phyloP scores from a whole-genome alignment of 805 yeast genomes.

The Yamadazyma nakazawae region DNA sequence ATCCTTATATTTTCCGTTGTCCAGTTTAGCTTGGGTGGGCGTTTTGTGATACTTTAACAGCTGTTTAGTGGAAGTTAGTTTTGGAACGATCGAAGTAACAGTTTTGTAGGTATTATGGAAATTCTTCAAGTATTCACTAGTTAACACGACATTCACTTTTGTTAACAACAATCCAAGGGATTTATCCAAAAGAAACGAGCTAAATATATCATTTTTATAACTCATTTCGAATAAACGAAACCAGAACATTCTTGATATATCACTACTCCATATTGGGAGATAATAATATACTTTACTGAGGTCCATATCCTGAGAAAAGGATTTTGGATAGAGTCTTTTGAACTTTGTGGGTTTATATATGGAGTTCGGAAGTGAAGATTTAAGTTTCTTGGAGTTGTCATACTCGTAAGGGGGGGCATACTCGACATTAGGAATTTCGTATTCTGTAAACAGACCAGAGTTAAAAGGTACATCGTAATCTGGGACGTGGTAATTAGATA shows the following conservation, averaged over 20 bases:
- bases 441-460: constrained; percentile 11
- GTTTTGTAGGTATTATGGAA: constrained; percentile 16
- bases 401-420: neutral
- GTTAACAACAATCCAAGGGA: constrained; percentile 25
- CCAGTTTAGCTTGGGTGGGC: neutral
- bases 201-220: constrained; percentile 14
- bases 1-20: constrained; percentile 7
- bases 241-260: constrained; percentile 23
- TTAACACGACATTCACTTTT: constrained; percentile 12
- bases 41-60: no score
- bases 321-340: constrained; percentile 8
- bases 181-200: constrained; percentile 36
- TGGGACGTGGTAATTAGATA: constrained; percentile 3
- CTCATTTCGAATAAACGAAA: constrained; percentile 23
- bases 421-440: constrained; percentile 2
- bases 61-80: neutral
- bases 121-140: constrained; percentile 14
- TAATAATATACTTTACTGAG: constrained; percentile 6
- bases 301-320: neutral
- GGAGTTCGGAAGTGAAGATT: constrained; percentile 22
- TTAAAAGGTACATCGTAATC: constrained; percentile 13
- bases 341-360: constrained; percentile 12
- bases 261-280: constrained; percentile 9
- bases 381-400: neutral
- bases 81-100: constrained; percentile 3